Evolutionary conservation across 2,329 filamentous ascomycete species (phyloP), one percentile per base, ranked within the genome.

Genomic region (Westerdykella sp.): DNA sequence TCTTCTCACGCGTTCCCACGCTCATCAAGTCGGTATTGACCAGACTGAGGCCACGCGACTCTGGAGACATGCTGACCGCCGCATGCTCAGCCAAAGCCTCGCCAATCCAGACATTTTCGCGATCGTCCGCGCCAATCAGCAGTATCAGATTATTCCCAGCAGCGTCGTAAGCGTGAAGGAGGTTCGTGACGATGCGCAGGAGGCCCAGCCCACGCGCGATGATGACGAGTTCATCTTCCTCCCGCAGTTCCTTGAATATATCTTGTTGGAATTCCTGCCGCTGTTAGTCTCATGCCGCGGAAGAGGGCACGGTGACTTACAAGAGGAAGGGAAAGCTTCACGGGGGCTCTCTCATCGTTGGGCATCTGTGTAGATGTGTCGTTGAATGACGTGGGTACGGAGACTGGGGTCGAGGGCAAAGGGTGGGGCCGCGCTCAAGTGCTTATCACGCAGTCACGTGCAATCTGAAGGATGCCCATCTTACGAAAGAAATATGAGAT

Each of bases 31-130:
- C 93, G 6, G 93, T 97, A 67, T 97, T 97, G 64, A 98, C 89
- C 21, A 95, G 78, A 34, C 83, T 91, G 53, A 98, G 73, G 1
- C 93, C 93, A 49, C 90, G 81, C 39, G 89, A 88, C 57, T 85
- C 84, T 13, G 85, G 80, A 14, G 87, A 79, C 69, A 82, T 83
- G 72, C 88, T 96, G 63, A 95, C 81, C 49, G 88, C 89, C 62
- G 90, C 90, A 71, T 97, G 90, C 70, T 98, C 93, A 18, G 93
- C 93, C 62, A 98, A 73, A 23, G 89, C 87, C 72, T 97, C 93
- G 54, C 93, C 93, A 47, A 98, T 89, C 90, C 91, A 97, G 43
- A 84, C 83, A 79, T 96, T 96, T 63, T 98, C 93, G 46, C 87
- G 81, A 28, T 96, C 89, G 47, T 93, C 86, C 30, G 93, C 90